These are phyloP conservation scores for Dioszegia hungarica DNA, from an alignment of 768 basidiomycete species.

Conservation along the genomic window DNA sequence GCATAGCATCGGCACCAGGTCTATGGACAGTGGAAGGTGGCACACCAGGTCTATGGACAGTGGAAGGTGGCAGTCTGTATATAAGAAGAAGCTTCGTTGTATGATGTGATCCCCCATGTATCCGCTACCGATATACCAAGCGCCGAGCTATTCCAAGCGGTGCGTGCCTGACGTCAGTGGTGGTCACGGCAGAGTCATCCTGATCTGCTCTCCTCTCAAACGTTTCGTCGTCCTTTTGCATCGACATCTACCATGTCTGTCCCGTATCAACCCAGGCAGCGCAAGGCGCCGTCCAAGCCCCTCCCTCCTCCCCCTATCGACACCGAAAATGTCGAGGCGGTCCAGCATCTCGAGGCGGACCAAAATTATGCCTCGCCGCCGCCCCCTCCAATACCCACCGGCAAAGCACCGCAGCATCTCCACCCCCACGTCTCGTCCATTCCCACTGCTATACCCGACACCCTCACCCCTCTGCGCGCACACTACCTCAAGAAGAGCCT, in stretches of 20 bases:
- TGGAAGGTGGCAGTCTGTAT: no score
- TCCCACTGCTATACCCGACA: slow-evolving; percentile 23
- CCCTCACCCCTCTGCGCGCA: slow-evolving; percentile 78
- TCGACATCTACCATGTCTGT: neutral
- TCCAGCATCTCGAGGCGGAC: neutral
- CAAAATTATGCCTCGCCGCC: slow-evolving; percentile 5
- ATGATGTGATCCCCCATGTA: no score
- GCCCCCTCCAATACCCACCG: neutral
- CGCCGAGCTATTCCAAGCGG: neutral
- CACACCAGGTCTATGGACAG: no score
- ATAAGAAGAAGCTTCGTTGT: no score
- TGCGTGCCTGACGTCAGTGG: no score
- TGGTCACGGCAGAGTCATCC: no score
- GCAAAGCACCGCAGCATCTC: slow-evolving; percentile 25
- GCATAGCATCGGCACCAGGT: slow-evolving; percentile 22
- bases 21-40: no score
- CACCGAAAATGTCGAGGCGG: neutral
- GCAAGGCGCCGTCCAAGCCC: neutral
- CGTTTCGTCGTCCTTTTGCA: no score
- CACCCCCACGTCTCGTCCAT: slow-evolving; percentile 28
- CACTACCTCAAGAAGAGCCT: slow-evolving; percentile 98
- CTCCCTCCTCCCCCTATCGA: slow-evolving; percentile 3
- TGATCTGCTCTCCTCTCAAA: neutral
- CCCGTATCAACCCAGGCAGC: slow-evolving; percentile 1
- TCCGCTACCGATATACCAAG: no score